phyloP scores from a whole-genome alignment of 345 rosid species.

The Eucalyptus sp. region DNA sequence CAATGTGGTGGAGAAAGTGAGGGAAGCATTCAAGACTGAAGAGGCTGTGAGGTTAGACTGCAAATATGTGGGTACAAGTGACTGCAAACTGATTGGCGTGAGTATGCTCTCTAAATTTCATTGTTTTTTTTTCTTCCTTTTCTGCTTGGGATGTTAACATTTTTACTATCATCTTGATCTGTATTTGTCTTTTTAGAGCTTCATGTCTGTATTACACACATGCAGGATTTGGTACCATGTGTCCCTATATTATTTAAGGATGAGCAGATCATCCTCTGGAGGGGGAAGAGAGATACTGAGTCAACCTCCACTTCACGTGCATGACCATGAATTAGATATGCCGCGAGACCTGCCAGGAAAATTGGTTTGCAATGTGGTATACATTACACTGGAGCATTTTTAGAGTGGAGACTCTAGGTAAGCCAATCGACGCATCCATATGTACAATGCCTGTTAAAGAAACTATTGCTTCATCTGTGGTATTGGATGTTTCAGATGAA shows the following conservation, averaged over 20 bases:
- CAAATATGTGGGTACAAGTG: constrained; percentile 63
- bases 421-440: background rate
- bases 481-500: background rate
- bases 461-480: background rate
- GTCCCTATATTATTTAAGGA: constrained; percentile 79
- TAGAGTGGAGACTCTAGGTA: background rate
- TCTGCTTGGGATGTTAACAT: background rate
- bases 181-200: background rate
- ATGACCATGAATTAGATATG: background rate
- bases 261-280: constrained; percentile 82
- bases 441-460: background rate
- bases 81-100: constrained; percentile 82
- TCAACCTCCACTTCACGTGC: background rate
- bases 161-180: too few relatives aligned
- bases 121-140: background rate
- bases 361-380: background rate
- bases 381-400: background rate
- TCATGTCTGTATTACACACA: background rate
- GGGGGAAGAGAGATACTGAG: constrained; percentile 25
- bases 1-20: constrained; percentile 60
- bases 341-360: background rate
- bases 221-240: constrained; percentile 50
- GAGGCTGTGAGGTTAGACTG: constrained; percentile 78
- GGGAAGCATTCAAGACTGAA: background rate
- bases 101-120: constrained; percentile 15